Evolutionary conservation across 768 basidiomycete genomes (phyloP).

Genomic region (Multifurca ochricompacta): DNA sequence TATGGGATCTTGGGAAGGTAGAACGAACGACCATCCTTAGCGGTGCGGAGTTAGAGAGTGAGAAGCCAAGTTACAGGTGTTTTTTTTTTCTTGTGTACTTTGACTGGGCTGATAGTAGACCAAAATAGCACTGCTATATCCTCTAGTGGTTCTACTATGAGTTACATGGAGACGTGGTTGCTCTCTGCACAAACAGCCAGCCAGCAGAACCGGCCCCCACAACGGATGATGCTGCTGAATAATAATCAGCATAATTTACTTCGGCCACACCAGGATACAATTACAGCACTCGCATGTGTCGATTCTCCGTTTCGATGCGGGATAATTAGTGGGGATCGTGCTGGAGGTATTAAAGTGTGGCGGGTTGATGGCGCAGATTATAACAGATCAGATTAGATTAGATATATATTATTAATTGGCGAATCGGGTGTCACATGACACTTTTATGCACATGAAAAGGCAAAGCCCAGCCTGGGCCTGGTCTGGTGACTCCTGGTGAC

Average conservation of each 20-base stretch:
- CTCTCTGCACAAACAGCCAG: constrained; percentile 34
- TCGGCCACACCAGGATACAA: constrained; percentile 83
- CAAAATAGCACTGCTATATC: constrained; percentile 28
- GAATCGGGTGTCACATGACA: too few relatives aligned
- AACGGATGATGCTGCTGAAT: constrained; percentile 70
- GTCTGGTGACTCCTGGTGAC: too few relatives aligned
- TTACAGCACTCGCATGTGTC: constrained; percentile 78
- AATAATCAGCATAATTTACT: constrained; percentile 80
- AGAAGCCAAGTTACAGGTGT: constrained; percentile 73
- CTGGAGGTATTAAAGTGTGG: constrained; percentile 90
- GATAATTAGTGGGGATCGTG: constrained; percentile 84
- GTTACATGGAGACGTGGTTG: constrained; percentile 60
- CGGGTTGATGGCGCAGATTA: constrained; percentile 45
- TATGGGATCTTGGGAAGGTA: constrained; percentile 77
- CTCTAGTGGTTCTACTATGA: constrained; percentile 39
- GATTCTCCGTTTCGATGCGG: constrained; percentile 92
- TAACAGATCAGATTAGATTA: background rate
- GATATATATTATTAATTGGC: background rate
- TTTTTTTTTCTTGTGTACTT: constrained; percentile 13
- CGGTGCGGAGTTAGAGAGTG: constrained; percentile 66
- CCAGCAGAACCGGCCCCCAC: constrained; percentile 59
- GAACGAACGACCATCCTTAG: constrained; percentile 74
- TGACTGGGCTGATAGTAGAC: background rate
- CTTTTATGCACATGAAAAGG: too few relatives aligned
- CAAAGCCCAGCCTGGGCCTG: too few relatives aligned